Conservation (phyloP, 2,329 filamentous ascomycete species). For the Colletotrichum theobromicola region DNA sequence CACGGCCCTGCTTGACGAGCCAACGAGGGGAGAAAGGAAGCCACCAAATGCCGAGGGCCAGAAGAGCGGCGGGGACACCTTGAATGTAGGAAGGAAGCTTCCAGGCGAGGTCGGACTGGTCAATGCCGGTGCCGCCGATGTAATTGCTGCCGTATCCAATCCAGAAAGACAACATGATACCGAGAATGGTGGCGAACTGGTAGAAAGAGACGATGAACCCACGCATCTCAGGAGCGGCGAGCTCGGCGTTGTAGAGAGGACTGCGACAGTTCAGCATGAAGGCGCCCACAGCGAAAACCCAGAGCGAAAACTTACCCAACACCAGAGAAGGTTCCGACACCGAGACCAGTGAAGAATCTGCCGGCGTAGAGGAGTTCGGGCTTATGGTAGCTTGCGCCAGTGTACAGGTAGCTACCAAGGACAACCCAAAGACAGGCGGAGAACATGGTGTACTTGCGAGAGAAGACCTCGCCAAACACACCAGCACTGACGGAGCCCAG, state of each 20-base stretch:
- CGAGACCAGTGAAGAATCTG: slow-evolving; percentile 53
- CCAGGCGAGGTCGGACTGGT: slow-evolving; percentile 46
- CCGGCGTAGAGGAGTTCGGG: slow-evolving; percentile 51
- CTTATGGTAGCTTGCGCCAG: slow-evolving; percentile 43
- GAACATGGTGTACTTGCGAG: slow-evolving; percentile 58
- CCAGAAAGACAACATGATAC: slow-evolving; percentile 58
- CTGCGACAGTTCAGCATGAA: not conserved
- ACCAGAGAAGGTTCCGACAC: slow-evolving; percentile 52
- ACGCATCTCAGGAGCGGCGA: slow-evolving; percentile 68
- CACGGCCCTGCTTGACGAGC: slow-evolving; percentile 40
- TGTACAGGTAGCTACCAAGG: slow-evolving; percentile 49
- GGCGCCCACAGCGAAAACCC: not conserved
- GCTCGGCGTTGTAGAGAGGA: slow-evolving; percentile 56
- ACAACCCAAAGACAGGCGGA: slow-evolving; percentile 51
- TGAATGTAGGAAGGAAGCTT: slow-evolving; percentile 51
- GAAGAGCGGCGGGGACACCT: slow-evolving; percentile 40
- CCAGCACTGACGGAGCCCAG: slow-evolving; percentile 52
- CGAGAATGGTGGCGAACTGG: slow-evolving; percentile 65
- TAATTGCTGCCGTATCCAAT: slow-evolving; percentile 50
- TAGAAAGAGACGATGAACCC: slow-evolving; percentile 70
- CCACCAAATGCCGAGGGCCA: slow-evolving; percentile 41
- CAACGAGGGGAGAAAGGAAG: slow-evolving; percentile 44
- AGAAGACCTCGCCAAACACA: slow-evolving; percentile 53
- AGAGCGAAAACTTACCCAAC: slow-evolving; percentile 30
- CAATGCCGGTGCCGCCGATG: slow-evolving; percentile 50